These are phyloP conservation scores for Wickerhamiella galacta DNA, from an alignment of 805 yeast species.

Conservation along the genomic window DNA sequence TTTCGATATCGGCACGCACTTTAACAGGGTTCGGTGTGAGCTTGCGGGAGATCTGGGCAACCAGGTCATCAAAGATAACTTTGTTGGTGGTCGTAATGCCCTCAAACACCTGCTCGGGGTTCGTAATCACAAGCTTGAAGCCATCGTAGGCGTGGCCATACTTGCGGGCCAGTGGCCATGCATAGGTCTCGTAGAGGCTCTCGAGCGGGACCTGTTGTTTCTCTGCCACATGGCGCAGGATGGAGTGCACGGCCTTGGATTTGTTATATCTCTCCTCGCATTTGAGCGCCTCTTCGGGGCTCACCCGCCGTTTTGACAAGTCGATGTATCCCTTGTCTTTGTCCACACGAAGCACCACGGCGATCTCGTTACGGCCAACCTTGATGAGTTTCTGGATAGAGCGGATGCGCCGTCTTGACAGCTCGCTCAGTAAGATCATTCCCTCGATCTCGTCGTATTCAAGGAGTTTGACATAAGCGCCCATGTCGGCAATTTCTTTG, in stretches of 20 bases:
- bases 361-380: constrained; percentile 97
- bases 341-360: constrained; percentile 93
- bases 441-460: constrained; percentile 98
- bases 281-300: constrained; percentile 91
- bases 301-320: constrained; percentile 90
- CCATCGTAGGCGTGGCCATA: constrained; percentile 97
- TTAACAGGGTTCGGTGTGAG: constrained; percentile 96
- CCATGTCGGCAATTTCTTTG: constrained; percentile 86
- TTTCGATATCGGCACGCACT: constrained; percentile 97
- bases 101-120: constrained; percentile 67
- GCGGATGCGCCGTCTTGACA: constrained; percentile 96
- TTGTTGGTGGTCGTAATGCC: constrained; percentile 47
- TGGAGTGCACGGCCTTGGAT: constrained; percentile 96
- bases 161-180: constrained; percentile 94
- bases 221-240: constrained; percentile 95
- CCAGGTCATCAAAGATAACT: constrained; percentile 69
- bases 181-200: constrained; percentile 68
- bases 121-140: constrained; percentile 88
- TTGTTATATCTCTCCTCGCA: constrained; percentile 96
- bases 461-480: constrained; percentile 83
- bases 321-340: constrained; percentile 98
- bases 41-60: constrained; percentile 76
- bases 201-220: constrained; percentile 82
- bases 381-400: constrained; percentile 93
- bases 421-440: constrained; percentile 88